Evolutionary conservation across 768 basidiomycete species (phyloP).

Genomic region (Leccinum barrowsii): DNA sequence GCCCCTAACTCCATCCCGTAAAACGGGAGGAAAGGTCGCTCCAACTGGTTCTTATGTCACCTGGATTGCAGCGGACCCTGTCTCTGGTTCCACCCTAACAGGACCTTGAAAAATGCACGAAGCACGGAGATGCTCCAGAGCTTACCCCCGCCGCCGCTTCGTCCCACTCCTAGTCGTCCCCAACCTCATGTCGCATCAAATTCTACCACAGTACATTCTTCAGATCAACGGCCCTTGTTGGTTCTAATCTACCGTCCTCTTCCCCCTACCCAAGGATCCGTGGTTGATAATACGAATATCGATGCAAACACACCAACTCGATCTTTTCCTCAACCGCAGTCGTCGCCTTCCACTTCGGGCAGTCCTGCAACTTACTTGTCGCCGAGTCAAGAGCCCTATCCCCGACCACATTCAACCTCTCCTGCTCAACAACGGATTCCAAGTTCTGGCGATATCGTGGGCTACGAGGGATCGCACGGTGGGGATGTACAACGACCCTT

Average conservation of each 20-base stretch:
- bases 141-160: slow-evolving; percentile 18
- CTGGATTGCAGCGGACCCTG: slow-evolving; percentile 33
- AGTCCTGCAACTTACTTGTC: slow-evolving; percentile 34
- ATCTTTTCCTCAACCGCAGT: slow-evolving; percentile 22
- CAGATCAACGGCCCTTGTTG: slow-evolving; percentile 14
- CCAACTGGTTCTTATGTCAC: slow-evolving; percentile 20
- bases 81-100: slow-evolving; percentile 31
- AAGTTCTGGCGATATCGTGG: slow-evolving; percentile 10
- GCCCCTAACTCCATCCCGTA: slow-evolving; percentile 8
- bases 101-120: slow-evolving; percentile 24
- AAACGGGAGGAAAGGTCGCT: slow-evolving; percentile 24
- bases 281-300: slow-evolving; percentile 14
- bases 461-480: slow-evolving; percentile 25
- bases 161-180: slow-evolving; percentile 29
- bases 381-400: slow-evolving; percentile 53
- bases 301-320: slow-evolving; percentile 20
- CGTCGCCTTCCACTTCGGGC: slow-evolving; percentile 19
- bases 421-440: slow-evolving; percentile 33
- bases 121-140: slow-evolving; percentile 30
- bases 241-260: slow-evolving; percentile 25
- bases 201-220: slow-evolving; percentile 9
- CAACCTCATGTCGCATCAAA: slow-evolving; percentile 23
- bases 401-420: slow-evolving; percentile 60
- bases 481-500: slow-evolving; percentile 28
- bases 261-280: slow-evolving; percentile 27